Evolutionary conservation across 2,329 filamentous ascomycete genomes (phyloP), one percentile per base, ranked within the genome.

Genomic region (Biscogniauxia mediterranea): DNA sequence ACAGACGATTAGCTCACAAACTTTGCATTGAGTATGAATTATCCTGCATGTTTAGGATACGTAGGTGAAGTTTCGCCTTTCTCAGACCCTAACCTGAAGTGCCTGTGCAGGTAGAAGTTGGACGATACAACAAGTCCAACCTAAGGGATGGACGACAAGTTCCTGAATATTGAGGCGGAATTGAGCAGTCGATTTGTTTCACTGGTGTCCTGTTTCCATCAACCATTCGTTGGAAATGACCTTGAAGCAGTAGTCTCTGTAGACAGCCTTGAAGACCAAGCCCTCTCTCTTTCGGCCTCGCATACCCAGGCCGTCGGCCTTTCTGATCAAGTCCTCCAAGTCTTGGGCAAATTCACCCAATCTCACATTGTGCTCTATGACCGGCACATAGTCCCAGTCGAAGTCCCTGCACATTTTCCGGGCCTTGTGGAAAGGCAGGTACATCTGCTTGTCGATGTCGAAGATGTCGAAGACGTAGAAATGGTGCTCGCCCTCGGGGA

Each of bases 211-310:
- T 17, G 64, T 66, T 54, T 68, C 55, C 3, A 71, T 55, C 25
- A 74, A 61, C 70, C 72, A 75, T 1, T 61, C 57, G 55, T 74
- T 73, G 8, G 72, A 70, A 49, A 75, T 73, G 26, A 68, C 69
- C 63, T 75, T 76, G 66, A 75, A 71, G 0, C 57, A 25, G 25
- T 58, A 60, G 0, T 51, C 49, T 7, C 63, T 64, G 55, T 69
- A 63, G 19, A 66, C 13, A 11, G 61, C 58, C 50, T 69, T 72
- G 54, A 76, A 71, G 0, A 76, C 66, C 7, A 74, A 60, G 0
- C 73, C 74, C 61, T 76, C 73, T 15, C 71, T 61, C 0, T 64
- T 60, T 26, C 65, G 63, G 0, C 71, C 71, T 19, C 57, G 56
- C 8, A 62, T 15, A 1, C 71, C 70, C 0, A 28, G 51, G 0